Evolutionary conservation across 2,329 filamentous ascomycete species (phyloP).

Genomic region (Cladosporium sp.): DNA sequence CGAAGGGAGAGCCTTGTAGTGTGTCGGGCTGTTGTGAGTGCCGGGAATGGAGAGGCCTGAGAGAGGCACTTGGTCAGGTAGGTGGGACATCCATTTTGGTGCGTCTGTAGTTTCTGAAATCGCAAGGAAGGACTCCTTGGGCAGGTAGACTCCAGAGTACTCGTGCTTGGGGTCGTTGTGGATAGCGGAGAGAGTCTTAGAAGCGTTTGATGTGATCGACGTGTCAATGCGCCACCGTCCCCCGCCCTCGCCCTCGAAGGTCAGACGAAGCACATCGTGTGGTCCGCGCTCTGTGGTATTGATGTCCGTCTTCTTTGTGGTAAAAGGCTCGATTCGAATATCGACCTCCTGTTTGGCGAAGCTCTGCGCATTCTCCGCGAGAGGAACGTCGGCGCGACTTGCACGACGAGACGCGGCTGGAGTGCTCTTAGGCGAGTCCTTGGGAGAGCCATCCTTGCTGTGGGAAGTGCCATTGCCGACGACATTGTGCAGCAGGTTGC

Average conservation of each 20-base stretch:
- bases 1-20: constrained; percentile 80
- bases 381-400: constrained; percentile 41
- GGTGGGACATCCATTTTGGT: constrained; percentile 76
- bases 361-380: constrained; percentile 59
- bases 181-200: constrained; percentile 43
- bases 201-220: constrained; percentile 55
- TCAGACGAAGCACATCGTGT: constrained; percentile 71
- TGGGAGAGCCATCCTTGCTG: constrained; percentile 11
- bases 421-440: constrained; percentile 21
- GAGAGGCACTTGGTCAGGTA: constrained; percentile 71
- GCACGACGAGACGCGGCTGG: constrained; percentile 49
- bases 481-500: constrained; percentile 33
- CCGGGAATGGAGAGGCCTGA: constrained; percentile 87
- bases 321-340: constrained; percentile 68
- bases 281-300: constrained; percentile 56
- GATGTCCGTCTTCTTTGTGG: constrained; percentile 64
- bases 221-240: constrained; percentile 73
- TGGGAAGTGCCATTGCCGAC: constrained; percentile 7
- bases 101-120: constrained; percentile 73
- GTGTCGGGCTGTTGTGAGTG: constrained; percentile 92
- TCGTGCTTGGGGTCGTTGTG: constrained; percentile 42
- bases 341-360: constrained; percentile 65
- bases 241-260: constrained; percentile 63
- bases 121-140: constrained; percentile 46
- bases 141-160: constrained; percentile 45